These are phyloP conservation scores for Phytophthora constricta DNA, from an alignment of 352 stramenopile genomes.

Conservation along the genomic window DNA sequence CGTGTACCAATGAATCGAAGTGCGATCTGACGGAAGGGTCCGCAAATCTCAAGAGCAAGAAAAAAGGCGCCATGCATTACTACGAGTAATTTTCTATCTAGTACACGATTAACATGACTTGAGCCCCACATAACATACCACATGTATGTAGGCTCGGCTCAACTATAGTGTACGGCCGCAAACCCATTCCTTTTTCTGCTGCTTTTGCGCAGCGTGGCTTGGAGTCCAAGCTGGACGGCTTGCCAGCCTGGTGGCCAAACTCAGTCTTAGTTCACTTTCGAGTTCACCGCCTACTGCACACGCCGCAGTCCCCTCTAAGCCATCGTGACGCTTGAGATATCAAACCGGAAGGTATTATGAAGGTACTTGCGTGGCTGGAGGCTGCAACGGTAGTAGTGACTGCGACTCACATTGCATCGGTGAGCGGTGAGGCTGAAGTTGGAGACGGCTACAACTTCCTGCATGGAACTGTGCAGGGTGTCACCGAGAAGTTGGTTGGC, in stretches of 20 bases:
- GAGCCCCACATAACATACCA: too few relatives aligned
- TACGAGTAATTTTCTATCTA: too few relatives aligned
- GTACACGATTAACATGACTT: too few relatives aligned
- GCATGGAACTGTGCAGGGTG: not conserved
- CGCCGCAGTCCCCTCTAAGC: not conserved
- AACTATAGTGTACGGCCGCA: too few relatives aligned
- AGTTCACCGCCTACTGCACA: conserved; percentile 6
- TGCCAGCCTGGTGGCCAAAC: not conserved
- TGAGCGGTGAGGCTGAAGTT: not conserved
- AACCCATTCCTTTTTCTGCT: too few relatives aligned
- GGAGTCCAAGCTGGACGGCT: too few relatives aligned
- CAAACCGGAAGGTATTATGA: not conserved
- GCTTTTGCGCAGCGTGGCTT: too few relatives aligned
- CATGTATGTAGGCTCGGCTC: too few relatives aligned
- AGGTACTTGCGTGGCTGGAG: not conserved
- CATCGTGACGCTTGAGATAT: not conserved
- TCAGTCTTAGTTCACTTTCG: conserved; percentile 2
- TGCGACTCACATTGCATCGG: not conserved
- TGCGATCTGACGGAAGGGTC: too few relatives aligned
- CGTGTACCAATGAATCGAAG: too few relatives aligned
- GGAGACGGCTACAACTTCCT: not conserved
- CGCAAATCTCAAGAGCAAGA: too few relatives aligned
- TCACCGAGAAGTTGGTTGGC: not conserved
- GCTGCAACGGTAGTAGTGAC: not conserved
- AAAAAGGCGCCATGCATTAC: too few relatives aligned